Evolutionary conservation across 331 rosid genomes (phyloP).

Genomic region (Telfairia occidentalis): DNA sequence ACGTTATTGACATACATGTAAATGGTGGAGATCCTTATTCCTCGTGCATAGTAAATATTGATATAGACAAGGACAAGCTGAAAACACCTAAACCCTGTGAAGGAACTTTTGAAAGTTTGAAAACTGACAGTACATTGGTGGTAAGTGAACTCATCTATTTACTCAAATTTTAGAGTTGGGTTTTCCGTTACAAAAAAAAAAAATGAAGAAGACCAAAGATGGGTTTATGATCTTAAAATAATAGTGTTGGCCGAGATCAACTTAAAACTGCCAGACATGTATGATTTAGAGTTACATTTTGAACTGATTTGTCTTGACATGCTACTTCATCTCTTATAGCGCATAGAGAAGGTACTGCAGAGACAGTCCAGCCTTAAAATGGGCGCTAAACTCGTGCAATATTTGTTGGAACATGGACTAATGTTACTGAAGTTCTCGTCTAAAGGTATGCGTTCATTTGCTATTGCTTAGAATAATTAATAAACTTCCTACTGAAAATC

Average conservation of each 20-base stretch:
- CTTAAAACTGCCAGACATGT: not conserved
- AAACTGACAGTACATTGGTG: constrained; percentile 37
- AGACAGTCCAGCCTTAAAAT: constrained; percentile 56
- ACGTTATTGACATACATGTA: constrained; percentile 44
- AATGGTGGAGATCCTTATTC: constrained; percentile 35
- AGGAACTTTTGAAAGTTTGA: constrained; percentile 45
- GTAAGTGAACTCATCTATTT: constrained; percentile 35
- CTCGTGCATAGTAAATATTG: constrained; percentile 51
- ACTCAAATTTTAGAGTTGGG: not conserved
- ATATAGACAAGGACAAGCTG: constrained; percentile 41
- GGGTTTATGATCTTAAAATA: not conserved
- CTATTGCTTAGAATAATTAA: not conserved
- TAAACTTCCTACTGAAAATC: not conserved
- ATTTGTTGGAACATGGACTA: constrained; percentile 28
- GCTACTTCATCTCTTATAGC: constrained; percentile 21
- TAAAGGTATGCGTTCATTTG: constrained; percentile 32
- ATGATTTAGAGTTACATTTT: not conserved
- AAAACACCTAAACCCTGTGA: constrained; percentile 40
- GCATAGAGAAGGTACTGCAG: constrained; percentile 53
- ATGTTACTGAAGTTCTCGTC: constrained; percentile 24
- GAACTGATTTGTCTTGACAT: not conserved
- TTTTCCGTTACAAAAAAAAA: not conserved
- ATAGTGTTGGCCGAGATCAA: not conserved
- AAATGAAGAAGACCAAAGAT: not conserved
- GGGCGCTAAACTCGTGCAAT: constrained; percentile 48